These are phyloP conservation scores for Castanea mollissima DNA, from an alignment of 306 rosid species.

Conservation along the genomic window DNA sequence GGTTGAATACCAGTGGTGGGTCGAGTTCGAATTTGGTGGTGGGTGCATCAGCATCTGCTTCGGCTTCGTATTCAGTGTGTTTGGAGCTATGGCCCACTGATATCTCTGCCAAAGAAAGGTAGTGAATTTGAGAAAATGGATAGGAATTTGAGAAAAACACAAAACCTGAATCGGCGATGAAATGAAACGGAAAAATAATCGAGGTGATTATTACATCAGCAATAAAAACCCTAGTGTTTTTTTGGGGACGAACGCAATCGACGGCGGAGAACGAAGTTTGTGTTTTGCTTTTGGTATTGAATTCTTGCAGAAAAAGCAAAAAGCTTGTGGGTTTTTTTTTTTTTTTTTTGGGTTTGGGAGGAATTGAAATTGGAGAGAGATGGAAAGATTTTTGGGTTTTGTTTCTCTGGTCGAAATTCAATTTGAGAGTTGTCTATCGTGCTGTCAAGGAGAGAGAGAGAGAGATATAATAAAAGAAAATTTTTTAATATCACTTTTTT, in stretches of 20 bases:
- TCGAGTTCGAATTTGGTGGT: too few species aligned
- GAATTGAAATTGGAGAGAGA: too few species aligned
- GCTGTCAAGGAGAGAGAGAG: conserved; percentile 29
- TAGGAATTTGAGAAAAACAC: not conserved
- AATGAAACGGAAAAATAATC: not conserved
- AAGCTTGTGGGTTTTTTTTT: not conserved
- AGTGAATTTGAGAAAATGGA: not conserved
- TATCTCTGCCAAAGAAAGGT: too few species aligned
- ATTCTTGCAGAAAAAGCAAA: conserved; percentile 25
- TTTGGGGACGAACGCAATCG: conserved; percentile 25
- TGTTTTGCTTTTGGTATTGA: conserved; percentile 24
- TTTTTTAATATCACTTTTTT: too few species aligned
- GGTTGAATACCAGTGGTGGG: too few species aligned
- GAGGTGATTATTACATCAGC: conserved; percentile 15
- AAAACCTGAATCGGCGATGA: not conserved
- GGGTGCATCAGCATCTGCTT: too few species aligned
- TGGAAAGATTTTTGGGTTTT: conserved; percentile 21
- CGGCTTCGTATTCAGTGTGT: too few species aligned
- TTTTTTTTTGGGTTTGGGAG: too few species aligned
- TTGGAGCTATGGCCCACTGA: too few species aligned
- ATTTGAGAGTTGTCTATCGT: conserved; percentile 65
- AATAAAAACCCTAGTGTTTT: conserved; percentile 47
- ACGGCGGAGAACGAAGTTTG: conserved; percentile 16
- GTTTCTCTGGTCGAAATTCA: conserved; percentile 39
- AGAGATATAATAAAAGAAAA: conserved; percentile 1